Evolutionary conservation across 495 filamentous ascomycete species (phyloP).

Genomic region (Delitschia confertaspora): DNA sequence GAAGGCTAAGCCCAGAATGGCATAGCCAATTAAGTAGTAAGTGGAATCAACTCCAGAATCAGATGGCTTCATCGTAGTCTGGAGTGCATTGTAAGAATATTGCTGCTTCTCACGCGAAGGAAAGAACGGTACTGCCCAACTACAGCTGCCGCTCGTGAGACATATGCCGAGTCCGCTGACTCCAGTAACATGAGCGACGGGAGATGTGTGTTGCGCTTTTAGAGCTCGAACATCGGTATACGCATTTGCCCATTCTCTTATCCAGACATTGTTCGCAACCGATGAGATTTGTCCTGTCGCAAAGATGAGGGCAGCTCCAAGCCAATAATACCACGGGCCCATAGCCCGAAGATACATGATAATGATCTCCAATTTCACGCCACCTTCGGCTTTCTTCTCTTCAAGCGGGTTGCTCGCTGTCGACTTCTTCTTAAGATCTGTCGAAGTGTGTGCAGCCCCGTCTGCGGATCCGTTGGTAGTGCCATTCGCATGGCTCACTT

Average conservation of each 20-base stretch:
- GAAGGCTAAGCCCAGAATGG: conserved; percentile 63
- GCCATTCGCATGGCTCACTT: conserved; percentile 30
- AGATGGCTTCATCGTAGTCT: conserved; percentile 7
- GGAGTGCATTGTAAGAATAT: conserved; percentile 10
- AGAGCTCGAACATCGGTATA: conserved; percentile 36
- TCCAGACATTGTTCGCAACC: conserved; percentile 87
- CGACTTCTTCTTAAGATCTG: too few relatives aligned
- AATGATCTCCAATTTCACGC: conserved; percentile 79
- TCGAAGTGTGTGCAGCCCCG: conserved; percentile 28
- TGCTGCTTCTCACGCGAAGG: background rate
- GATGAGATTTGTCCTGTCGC: conserved; percentile 69
- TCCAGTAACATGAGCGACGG: conserved; percentile 32
- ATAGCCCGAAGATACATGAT: conserved; percentile 76
- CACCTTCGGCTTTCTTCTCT: conserved; percentile 72
- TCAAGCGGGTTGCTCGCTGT: conserved; percentile 38
- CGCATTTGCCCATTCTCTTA: conserved; percentile 75
- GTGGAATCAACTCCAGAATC: conserved; percentile 57
- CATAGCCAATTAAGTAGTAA: conserved; percentile 82
- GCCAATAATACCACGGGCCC: conserved; percentile 95
- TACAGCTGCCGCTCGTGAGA: conserved; percentile 35
- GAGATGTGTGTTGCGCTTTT: conserved; percentile 26
- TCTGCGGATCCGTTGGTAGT: conserved; percentile 33
- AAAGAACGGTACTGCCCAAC: conserved; percentile 36
- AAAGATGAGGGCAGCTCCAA: conserved; percentile 63
- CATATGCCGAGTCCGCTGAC: conserved; percentile 31